Evolutionary conservation across 371 early-diverging fungal species (phyloP).

Genomic region (Lichtheimia ramosa): DNA sequence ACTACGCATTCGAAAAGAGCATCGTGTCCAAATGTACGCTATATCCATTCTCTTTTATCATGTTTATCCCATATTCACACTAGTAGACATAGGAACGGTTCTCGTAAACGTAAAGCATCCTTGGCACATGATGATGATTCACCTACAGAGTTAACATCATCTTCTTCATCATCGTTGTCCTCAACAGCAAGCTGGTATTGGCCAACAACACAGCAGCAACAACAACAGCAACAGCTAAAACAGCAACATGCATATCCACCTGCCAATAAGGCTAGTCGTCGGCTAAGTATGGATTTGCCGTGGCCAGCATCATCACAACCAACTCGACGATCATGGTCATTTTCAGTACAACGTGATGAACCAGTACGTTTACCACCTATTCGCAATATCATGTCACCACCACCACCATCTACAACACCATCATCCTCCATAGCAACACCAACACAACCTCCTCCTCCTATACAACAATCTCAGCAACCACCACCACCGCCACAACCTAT

Average conservation of each 20-base stretch:
- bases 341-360: slow-evolving; percentile 4
- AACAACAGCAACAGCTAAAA: background rate
- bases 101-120: slow-evolving; percentile 34
- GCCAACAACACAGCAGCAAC: background rate
- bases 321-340: slow-evolving; percentile 1
- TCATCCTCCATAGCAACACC: background rate
- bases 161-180: slow-evolving; percentile 1
- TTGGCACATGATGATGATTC: slow-evolving; percentile 1
- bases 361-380: slow-evolving; percentile 4
- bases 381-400: slow-evolving; percentile 2
- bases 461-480: background rate
- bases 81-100: slow-evolving; percentile 1
- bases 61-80: background rate
- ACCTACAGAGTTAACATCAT: slow-evolving; percentile 1
- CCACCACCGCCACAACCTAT: no score
- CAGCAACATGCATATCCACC: background rate
- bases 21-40: slow-evolving; percentile 41
- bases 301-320: background rate
- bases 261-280: background rate
- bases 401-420: slow-evolving; percentile 12
- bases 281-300: background rate
- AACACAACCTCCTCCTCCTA: background rate
- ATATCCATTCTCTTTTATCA: background rate
- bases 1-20: slow-evolving; percentile 49
- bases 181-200: slow-evolving; percentile 7